These are phyloP conservation scores for Plectosphaerella plurivora DNA, from an alignment of 2,329 filamentous ascomycete species.

Conservation along the genomic window DNA sequence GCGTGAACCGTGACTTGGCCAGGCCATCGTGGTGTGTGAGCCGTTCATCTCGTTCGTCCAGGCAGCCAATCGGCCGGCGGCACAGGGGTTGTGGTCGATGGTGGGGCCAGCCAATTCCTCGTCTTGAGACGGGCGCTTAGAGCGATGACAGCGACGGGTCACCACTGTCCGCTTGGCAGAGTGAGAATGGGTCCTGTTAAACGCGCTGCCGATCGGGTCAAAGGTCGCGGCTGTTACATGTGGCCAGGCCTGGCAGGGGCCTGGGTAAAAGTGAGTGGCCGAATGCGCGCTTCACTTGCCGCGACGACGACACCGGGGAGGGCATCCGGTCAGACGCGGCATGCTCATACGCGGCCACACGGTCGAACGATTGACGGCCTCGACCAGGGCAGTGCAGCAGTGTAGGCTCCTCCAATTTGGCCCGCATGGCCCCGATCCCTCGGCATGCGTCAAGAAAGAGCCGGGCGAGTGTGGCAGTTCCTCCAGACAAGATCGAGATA, in stretches of 20 bases:
- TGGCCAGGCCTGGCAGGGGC: no score
- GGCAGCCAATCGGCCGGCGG: conserved; percentile 4
- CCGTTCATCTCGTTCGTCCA: conserved; percentile 3
- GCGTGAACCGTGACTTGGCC: not conserved
- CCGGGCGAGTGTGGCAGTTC: not conserved
- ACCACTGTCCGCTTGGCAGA: no score
- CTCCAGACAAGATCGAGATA: not conserved
- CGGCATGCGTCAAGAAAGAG: not conserved
- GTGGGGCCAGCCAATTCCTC: conserved; percentile 1
- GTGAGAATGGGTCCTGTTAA: no score
- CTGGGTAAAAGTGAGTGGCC: no score
- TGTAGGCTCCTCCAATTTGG: not conserved
- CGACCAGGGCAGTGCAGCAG: not conserved
- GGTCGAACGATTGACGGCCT: no score
- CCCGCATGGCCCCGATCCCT: not conserved
- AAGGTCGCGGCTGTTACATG: no score
- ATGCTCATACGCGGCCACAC: no score
- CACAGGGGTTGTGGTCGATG: conserved; percentile 3
- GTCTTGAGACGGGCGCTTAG: conserved; percentile 3
- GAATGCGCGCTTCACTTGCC: no score
- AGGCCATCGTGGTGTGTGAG: conserved; percentile 3
- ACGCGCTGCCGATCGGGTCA: no score
- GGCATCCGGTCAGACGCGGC: no score
- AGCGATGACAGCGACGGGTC: not conserved
- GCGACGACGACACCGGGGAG: no score